Conservation (phyloP, 164 flowering plant species). For the Tetrastigma voinierianum region DNA sequence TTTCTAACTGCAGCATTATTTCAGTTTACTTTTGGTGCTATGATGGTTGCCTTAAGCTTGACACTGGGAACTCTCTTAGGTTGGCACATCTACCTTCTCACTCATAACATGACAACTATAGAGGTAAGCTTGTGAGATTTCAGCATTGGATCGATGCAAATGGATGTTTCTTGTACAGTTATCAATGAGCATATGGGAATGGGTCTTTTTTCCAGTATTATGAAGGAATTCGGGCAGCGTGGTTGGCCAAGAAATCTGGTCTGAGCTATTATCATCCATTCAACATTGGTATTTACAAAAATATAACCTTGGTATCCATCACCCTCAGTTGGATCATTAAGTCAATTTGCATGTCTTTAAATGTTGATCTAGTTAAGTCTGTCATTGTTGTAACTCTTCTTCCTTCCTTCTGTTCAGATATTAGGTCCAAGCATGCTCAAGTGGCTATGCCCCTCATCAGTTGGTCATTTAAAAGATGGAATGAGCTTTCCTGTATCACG, state of each 20-base stretch:
- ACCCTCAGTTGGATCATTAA: constrained; percentile 9
- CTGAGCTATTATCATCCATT: constrained; percentile 65
- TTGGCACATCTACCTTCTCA: constrained; percentile 70
- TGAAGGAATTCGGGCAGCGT: constrained; percentile 50
- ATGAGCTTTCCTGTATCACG: constrained; percentile 47
- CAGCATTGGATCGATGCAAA: background rate
- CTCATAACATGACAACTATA: constrained; percentile 74
- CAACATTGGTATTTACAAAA: constrained; percentile 46
- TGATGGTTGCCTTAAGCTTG: constrained; percentile 36
- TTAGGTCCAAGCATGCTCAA: constrained; percentile 68
- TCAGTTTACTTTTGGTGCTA: constrained; percentile 45
- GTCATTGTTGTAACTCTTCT: too few relatives aligned
- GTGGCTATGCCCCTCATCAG: constrained; percentile 72
- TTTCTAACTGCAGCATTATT: constrained; percentile 1
- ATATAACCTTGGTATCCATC: constrained; percentile 45
- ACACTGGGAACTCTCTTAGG: constrained; percentile 56
- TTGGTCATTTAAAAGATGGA: constrained; percentile 66
- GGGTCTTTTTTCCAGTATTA: constrained; percentile 39
- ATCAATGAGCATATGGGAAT: constrained; percentile 3
- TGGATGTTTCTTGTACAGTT: constrained; percentile 1
- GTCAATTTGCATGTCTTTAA: background rate
- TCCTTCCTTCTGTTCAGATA: constrained; percentile 36
- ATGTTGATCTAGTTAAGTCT: too few relatives aligned
- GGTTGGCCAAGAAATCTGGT: constrained; percentile 84
- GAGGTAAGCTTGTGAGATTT: constrained; percentile 43